These are phyloP conservation scores for Oryza australiensis DNA, from an alignment of 176 grass and related monocot species.

Conservation along the genomic window DNA sequence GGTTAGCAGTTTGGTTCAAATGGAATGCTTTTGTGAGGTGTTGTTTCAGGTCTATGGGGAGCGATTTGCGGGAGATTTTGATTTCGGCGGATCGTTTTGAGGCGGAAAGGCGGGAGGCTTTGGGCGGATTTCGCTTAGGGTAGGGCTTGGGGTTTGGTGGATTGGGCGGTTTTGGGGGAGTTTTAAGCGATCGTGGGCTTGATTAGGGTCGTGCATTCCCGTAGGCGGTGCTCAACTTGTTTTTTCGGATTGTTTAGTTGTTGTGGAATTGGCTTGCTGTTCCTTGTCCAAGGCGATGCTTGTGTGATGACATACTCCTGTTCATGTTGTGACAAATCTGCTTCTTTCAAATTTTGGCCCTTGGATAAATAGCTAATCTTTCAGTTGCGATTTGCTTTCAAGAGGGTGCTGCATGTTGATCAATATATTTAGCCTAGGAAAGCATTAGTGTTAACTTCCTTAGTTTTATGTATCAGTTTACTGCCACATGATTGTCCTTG, in stretches of 20 bases:
- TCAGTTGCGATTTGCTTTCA: neutral
- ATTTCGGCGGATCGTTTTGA: neutral
- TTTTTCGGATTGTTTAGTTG: neutral
- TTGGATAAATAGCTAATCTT: neutral
- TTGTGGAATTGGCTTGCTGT: neutral
- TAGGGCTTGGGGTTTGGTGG: conserved; percentile 6
- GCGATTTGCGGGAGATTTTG: neutral
- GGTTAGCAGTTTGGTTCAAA: neutral
- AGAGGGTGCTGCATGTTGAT: too few relatives aligned
- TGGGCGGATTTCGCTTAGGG: conserved; percentile 16
- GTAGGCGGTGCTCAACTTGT: neutral
- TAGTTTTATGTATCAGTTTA: neutral
- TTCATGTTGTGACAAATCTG: neutral
- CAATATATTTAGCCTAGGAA: neutral
- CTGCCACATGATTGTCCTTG: neutral
- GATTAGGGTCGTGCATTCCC: neutral
- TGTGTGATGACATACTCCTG: neutral
- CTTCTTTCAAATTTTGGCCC: neutral
- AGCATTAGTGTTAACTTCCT: neutral
- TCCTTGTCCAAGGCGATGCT: neutral
- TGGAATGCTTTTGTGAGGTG: neutral
- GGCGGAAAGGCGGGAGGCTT: neutral
- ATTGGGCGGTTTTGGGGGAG: neutral
- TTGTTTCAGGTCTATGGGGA: neutral
- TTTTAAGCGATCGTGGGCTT: neutral